Evolutionary conservation across 1,284 basidiomycete species (phyloP).

Genomic region (Thelephora terrestris): DNA sequence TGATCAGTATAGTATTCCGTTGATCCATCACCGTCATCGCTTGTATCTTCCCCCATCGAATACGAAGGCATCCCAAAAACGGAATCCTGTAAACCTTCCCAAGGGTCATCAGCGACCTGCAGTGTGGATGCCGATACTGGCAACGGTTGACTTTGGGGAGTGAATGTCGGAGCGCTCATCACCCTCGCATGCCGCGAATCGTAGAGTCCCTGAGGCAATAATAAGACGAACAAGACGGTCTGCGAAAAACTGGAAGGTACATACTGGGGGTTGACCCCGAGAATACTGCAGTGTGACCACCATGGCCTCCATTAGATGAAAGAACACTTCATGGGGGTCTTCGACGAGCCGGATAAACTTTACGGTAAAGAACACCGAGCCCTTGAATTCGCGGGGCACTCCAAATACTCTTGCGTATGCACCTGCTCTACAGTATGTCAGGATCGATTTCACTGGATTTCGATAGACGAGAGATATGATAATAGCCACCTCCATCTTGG

Average conservation of each 20-base stretch:
- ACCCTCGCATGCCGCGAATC: neutral
- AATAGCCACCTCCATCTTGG: neutral
- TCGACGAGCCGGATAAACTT: conserved; percentile 35
- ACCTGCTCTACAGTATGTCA: neutral
- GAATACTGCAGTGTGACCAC: conserved; percentile 30
- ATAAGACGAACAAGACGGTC: neutral
- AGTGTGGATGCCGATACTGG: neutral
- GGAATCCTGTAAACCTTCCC: too few species aligned
- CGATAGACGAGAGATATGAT: neutral
- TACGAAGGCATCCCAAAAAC: neutral
- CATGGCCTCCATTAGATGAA: conserved; percentile 47
- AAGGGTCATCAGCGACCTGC: neutral
- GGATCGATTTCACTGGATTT: neutral
- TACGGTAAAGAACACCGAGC: conserved; percentile 26
- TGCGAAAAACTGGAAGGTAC: neutral
- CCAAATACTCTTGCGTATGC: conserved; percentile 33
- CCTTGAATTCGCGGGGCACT: conserved; percentile 23
- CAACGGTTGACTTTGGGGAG: neutral
- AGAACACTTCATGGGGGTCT: conserved; percentile 48
- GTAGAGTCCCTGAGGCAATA: conserved; percentile 1
- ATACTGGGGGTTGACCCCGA: conserved; percentile 19
- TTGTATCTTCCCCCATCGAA: neutral
- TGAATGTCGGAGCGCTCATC: neutral
- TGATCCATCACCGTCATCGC: neutral
- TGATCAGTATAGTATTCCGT: neutral